Evolutionary conservation across 73 alveolate species (phyloP).

Genomic region (Effrenium voratum): DNA sequence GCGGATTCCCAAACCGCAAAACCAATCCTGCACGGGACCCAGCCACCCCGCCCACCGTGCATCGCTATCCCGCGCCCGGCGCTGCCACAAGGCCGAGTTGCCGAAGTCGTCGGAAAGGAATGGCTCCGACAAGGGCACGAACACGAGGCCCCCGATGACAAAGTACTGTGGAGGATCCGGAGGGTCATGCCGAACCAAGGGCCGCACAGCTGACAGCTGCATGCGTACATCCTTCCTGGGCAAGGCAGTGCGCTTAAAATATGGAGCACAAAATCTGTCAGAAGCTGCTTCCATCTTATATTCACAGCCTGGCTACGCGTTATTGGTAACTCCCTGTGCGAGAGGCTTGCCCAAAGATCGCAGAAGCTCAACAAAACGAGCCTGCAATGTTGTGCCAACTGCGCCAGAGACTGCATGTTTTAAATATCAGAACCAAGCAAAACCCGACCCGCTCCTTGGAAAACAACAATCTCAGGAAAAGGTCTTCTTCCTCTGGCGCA

Average conservation of each 20-base stretch:
- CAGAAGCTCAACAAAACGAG: too few relatives aligned
- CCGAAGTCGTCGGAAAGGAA: constrained; percentile 65
- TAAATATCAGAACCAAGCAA: background rate
- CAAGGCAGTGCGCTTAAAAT: too few relatives aligned
- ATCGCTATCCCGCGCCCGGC: background rate
- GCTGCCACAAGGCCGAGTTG: background rate
- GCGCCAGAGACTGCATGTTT: background rate
- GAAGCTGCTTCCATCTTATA: too few relatives aligned
- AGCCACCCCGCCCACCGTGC: too few relatives aligned
- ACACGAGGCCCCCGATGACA: constrained; percentile 76
- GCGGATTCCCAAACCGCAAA: background rate
- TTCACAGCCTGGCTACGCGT: too few relatives aligned
- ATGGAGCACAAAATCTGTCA: too few relatives aligned
- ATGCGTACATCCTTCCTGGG: constrained; percentile 27
- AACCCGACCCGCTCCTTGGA: background rate
- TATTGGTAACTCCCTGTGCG: too few relatives aligned
- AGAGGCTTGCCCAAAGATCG: too few relatives aligned
- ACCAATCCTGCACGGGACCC: too few relatives aligned
- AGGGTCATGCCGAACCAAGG: constrained; percentile 77
- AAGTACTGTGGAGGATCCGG: constrained; percentile 83
- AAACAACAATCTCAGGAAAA: background rate
- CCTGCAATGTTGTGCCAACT: background rate
- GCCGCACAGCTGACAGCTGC: constrained; percentile 66
- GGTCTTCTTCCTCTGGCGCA: constrained; percentile 21
- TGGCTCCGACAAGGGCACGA: constrained; percentile 88